phyloP scores from a whole-genome alignment of 768 basidiomycete genomes.

The Leccinum uliginosum region DNA sequence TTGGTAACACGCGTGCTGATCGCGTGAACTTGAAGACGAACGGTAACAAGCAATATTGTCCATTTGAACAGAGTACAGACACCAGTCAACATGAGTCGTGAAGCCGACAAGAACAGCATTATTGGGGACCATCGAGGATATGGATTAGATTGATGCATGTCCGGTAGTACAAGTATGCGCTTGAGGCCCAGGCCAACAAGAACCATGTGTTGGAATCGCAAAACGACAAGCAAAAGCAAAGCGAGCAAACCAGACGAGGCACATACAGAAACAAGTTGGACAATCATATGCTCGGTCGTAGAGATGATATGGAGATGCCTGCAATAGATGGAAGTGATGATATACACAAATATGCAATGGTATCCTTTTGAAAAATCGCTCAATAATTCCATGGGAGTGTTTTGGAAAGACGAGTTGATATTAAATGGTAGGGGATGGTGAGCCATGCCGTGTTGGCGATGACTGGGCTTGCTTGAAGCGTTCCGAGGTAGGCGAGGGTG shows the following conservation, averaged over 20 bases:
- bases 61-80: not conserved
- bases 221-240: conserved; percentile 26
- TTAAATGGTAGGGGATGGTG: conserved; percentile 6
- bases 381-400: conserved; percentile 3
- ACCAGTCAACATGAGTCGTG: conserved; percentile 1
- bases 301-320: conserved; percentile 28
- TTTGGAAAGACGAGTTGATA: not conserved
- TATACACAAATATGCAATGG: conserved; percentile 32
- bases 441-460: conserved; percentile 27
- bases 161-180: conserved; percentile 31
- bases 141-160: conserved; percentile 30
- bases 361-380: conserved; percentile 21
- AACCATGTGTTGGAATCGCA: conserved; percentile 23
- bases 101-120: conserved; percentile 5
- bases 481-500: conserved; percentile 59
- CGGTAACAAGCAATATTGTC: not conserved
- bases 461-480: conserved; percentile 46
- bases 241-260: conserved; percentile 25
- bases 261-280: conserved; percentile 18
- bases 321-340: conserved; percentile 30
- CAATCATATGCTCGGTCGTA: conserved; percentile 23
- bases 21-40: not conserved
- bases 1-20: not conserved
- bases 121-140: conserved; percentile 11
- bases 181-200: conserved; percentile 25